Base-by-base conservation (phyloP, 345 rosid genomes). In the Garcia nutans region DNA sequence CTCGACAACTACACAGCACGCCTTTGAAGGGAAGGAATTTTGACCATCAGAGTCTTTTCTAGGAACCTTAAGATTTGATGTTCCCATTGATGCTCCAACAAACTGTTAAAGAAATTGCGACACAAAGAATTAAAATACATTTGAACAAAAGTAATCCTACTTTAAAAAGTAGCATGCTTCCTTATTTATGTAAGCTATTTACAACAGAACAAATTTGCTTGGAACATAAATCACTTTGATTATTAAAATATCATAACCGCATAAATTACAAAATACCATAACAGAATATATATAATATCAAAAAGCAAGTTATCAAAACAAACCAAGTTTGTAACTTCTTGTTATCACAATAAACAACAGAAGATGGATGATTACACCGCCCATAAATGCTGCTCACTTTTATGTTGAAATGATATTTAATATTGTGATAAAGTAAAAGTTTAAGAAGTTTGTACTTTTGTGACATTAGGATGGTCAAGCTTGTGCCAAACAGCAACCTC, bases 401-500 rank as follows among this genome's bases (percentile, higher is more conserved):
- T 56, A 52, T 26, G 33, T 42, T 23, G 54, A 50, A 42, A 24
- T 16, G 10, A 12, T 28, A 31, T 10, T 41, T 17, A 2, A 2
- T 3, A 44, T 56, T 3, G 56, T 57, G 50, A 60, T 49, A 54
- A 56, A 67, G 42, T 17, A 73, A 59, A 64, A 50, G 68, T 47
- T 54, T 16, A 71, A 61, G 65, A 52, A 72, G 66, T 44, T 59
- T 54, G 58, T 82, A 96, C 99, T 80, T 87, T 89, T 20, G 99
- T 96, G 66, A 96, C 98, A 79, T 96, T 96, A 52, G 90, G 93
- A 85, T 96, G 96, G 81, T 87, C 76, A 55, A 96, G 97, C 87
- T 93, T 93, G 74, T 96, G 90, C 99, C 99, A 96, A 76, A 96
- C 99, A 59, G 94, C 91, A 73, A 96, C 99, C 79, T 93, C 99